Evolutionary conservation across 345 rosid species (phyloP).

Genomic region (Crucihimalaya himalaica): DNA sequence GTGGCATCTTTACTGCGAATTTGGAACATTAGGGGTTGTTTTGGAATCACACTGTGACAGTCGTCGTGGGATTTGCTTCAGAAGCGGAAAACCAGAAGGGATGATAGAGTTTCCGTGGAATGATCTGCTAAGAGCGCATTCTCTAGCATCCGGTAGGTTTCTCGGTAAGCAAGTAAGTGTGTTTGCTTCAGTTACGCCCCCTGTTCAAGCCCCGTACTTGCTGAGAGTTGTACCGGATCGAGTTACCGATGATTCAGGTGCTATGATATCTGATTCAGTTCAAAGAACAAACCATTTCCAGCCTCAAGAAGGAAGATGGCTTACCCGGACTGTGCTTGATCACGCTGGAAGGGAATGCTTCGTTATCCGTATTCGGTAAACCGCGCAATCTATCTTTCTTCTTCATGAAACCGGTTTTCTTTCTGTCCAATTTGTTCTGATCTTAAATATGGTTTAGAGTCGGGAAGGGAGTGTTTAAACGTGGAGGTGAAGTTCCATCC

Average conservation of each 20-base stretch:
- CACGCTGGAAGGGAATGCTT: slow-evolving; percentile 89
- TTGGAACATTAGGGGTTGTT: slow-evolving; percentile 66
- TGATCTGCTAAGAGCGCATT: slow-evolving; percentile 67
- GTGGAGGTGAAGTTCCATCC: slow-evolving; percentile 79
- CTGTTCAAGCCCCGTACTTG: slow-evolving; percentile 84
- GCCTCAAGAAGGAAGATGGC: slow-evolving; percentile 96
- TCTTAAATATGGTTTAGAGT: slow-evolving; percentile 48
- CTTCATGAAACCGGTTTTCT: not conserved
- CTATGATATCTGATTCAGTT: slow-evolving; percentile 85
- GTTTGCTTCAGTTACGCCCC: slow-evolving; percentile 75
- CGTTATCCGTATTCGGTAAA: slow-evolving; percentile 71
- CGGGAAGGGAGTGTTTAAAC: slow-evolving; percentile 83
- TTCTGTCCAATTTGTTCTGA: too few relatives aligned
- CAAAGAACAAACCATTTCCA: slow-evolving; percentile 62
- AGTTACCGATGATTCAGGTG: slow-evolving; percentile 91
- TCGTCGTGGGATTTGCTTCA: slow-evolving; percentile 48
- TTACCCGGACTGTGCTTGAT: slow-evolving; percentile 90
- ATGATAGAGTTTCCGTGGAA: slow-evolving; percentile 63
- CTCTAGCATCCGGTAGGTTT: slow-evolving; percentile 55
- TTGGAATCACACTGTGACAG: slow-evolving; percentile 53
- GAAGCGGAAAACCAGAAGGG: slow-evolving; percentile 47
- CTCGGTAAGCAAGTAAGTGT: slow-evolving; percentile 49
- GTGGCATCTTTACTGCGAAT: slow-evolving; percentile 79
- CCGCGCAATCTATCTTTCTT: not conserved
- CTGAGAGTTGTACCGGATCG: slow-evolving; percentile 87